phyloP scores from a whole-genome alignment of 805 yeast species.

The Dipodascopsis uninucleata region DNA sequence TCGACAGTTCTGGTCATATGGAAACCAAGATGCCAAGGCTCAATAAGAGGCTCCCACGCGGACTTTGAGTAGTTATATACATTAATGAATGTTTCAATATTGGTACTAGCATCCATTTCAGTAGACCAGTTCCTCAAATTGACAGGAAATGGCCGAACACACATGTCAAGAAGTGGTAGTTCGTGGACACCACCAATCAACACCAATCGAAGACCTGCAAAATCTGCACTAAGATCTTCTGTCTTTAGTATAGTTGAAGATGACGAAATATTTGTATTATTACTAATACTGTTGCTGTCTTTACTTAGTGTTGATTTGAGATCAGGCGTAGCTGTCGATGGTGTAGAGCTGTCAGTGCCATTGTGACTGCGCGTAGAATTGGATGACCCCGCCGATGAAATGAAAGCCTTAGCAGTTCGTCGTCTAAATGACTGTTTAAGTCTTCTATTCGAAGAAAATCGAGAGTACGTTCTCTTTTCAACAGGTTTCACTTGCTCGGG shows the following conservation, averaged over 20 bases:
- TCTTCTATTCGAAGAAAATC: conserved; percentile 25
- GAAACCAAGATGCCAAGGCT: conserved; percentile 76
- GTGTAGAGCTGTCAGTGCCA: no score
- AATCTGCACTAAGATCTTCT: conserved; percentile 60
- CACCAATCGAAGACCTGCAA: conserved; percentile 77
- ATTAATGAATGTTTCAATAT: conserved; percentile 63
- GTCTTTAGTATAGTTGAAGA: conserved; percentile 51
- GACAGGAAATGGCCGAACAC: conserved; percentile 63
- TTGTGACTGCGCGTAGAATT: no score
- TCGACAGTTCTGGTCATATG: conserved; percentile 38
- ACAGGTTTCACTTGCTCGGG: conserved; percentile 21
- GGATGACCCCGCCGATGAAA: no score
- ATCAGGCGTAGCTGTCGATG: conserved; percentile 1
- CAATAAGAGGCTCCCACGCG: conserved; percentile 92
- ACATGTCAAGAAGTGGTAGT: conserved; percentile 78
- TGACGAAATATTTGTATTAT: no score
- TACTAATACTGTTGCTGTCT: no score
- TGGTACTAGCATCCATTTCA: conserved; percentile 65
- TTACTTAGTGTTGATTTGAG: conserved; percentile 29
- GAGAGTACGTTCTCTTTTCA: conserved; percentile 20
- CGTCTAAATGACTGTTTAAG: conserved; percentile 14
- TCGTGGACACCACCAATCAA: conserved; percentile 89
- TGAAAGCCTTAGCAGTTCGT: no score
- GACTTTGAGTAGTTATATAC: conserved; percentile 85
- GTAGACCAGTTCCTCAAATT: conserved; percentile 82